phyloP scores from a whole-genome alignment of 2,329 filamentous ascomycete species.

The Neopestalotiopsis sp. region DNA sequence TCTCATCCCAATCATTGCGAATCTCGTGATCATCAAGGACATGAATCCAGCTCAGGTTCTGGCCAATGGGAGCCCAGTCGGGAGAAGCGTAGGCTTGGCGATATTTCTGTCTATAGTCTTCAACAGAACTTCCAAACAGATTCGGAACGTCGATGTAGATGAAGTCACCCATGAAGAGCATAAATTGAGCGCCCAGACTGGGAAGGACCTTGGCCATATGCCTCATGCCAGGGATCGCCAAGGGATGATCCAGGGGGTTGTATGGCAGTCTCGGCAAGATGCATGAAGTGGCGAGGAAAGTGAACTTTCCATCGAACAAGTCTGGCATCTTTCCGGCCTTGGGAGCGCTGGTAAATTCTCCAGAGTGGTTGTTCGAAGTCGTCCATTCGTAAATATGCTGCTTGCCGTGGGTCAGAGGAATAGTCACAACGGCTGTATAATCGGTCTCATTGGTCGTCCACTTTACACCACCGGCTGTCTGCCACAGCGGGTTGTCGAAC shows the following conservation, averaged over 20 bases:
- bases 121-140: slow-evolving; percentile 72
- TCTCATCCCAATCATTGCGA: slow-evolving; percentile 87
- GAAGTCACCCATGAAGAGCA: slow-evolving; percentile 86
- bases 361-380: slow-evolving; percentile 85
- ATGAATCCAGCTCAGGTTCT: slow-evolving; percentile 95
- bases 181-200: slow-evolving; percentile 75
- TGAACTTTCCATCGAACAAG: slow-evolving; percentile 73
- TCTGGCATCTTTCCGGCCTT: slow-evolving; percentile 67
- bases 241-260: slow-evolving; percentile 78
- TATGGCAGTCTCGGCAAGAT: slow-evolving; percentile 93
- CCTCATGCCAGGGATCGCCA: slow-evolving; percentile 81
- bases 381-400: slow-evolving; percentile 83
- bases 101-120: slow-evolving; percentile 90
- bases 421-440: slow-evolving; percentile 74
- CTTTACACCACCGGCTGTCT: slow-evolving; percentile 67
- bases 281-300: slow-evolving; percentile 91
- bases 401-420: slow-evolving; percentile 68
- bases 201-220: slow-evolving; percentile 77
- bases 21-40: slow-evolving; percentile 98
- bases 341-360: slow-evolving; percentile 81
- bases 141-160: slow-evolving; percentile 90
- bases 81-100: slow-evolving; percentile 95
- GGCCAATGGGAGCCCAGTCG: slow-evolving; percentile 79
- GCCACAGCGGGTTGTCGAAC: slow-evolving; percentile 68
- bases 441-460: slow-evolving; percentile 79